These are phyloP conservation scores for Globisporangium polare DNA, from an alignment of 352 stramenopile species.

Conservation along the genomic window DNA sequence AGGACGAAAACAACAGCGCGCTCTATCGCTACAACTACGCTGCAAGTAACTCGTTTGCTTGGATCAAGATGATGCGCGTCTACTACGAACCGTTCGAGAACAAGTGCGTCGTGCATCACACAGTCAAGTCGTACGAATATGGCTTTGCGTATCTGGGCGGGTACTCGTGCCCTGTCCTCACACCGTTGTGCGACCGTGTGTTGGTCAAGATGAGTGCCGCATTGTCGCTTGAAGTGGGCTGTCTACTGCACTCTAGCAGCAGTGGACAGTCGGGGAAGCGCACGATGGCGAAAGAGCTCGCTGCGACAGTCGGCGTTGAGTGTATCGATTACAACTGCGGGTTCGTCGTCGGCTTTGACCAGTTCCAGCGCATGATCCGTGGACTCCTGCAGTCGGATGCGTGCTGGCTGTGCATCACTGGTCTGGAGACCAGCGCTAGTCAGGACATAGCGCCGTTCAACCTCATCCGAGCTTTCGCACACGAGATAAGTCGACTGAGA, in stretches of 20 bases:
- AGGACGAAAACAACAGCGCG: constrained; percentile 24
- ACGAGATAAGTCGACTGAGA: constrained; percentile 44
- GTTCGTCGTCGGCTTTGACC: constrained; percentile 24
- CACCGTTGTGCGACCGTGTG: constrained; percentile 53
- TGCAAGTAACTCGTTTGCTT: constrained; percentile 43
- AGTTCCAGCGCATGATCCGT: constrained; percentile 37
- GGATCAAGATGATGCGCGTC: constrained; percentile 59
- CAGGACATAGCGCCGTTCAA: constrained; percentile 7
- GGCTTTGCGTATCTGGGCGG: constrained; percentile 54
- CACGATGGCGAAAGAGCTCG: constrained; percentile 41
- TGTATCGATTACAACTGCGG: constrained; percentile 37
- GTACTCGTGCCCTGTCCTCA: constrained; percentile 41
- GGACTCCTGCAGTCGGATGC: constrained; percentile 37
- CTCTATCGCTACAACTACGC: constrained; percentile 41
- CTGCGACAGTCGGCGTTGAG: constrained; percentile 39
- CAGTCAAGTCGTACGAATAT: constrained; percentile 60
- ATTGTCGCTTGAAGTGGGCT: constrained; percentile 48
- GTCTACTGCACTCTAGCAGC: constrained; percentile 32
- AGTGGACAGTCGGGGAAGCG: constrained; percentile 34
- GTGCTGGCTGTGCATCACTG: constrained; percentile 39
- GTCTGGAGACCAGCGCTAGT: constrained; percentile 21
- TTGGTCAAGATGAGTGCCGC: constrained; percentile 51
- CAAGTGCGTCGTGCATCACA: constrained; percentile 50
- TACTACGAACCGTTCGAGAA: constrained; percentile 58
- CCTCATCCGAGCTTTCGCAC: constrained; percentile 29